Evolutionary conservation across 805 yeast genomes (phyloP).

Genomic region (Pichia membranifaciens): DNA sequence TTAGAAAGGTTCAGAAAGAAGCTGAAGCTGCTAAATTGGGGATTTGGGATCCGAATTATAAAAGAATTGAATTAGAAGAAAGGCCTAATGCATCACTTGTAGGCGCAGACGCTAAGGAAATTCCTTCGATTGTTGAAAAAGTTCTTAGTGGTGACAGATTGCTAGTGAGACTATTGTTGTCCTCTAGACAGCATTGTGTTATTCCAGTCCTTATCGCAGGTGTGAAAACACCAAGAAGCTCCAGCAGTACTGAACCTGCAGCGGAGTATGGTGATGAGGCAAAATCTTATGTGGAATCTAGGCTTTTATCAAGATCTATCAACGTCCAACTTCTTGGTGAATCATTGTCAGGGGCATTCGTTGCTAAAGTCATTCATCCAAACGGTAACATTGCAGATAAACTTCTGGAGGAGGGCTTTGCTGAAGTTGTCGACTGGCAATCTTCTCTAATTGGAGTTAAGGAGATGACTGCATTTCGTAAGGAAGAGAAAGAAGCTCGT

Average conservation of each 20-base stretch:
- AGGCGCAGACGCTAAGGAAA: slow-evolving; percentile 33
- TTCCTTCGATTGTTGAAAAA: slow-evolving; percentile 62
- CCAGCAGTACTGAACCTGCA: slow-evolving; percentile 35
- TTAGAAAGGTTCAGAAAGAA: slow-evolving; percentile 37
- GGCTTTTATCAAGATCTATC: slow-evolving; percentile 57
- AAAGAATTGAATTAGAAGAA: slow-evolving; percentile 23
- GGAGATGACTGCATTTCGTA: slow-evolving; percentile 55
- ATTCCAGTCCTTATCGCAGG: slow-evolving; percentile 69
- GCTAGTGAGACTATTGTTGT: slow-evolving; percentile 45
- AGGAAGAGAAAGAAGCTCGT: slow-evolving; percentile 60
- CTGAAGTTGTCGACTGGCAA: slow-evolving; percentile 78
- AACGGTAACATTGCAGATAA: slow-evolving; percentile 71
- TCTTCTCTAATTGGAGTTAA: slow-evolving; percentile 59
- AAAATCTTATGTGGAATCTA: slow-evolving; percentile 53
- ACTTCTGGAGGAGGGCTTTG: slow-evolving; percentile 64
- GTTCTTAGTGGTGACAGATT: slow-evolving; percentile 76
- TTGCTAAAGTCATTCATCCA: slow-evolving; percentile 59
- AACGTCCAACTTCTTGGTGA: slow-evolving; percentile 55
- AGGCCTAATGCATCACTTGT: slow-evolving; percentile 30
- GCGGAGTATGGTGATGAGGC: slow-evolving; percentile 67
- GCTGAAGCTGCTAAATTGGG: slow-evolving; percentile 53
- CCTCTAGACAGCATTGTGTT: slow-evolving; percentile 45
- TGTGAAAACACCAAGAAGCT: slow-evolving; percentile 63
- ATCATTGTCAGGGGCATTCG: slow-evolving; percentile 53
- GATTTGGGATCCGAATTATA: slow-evolving; percentile 40